Evolutionary conservation across 192 early-diverging fungal genomes (phyloP).

Genomic region (Coemansia sp.): DNA sequence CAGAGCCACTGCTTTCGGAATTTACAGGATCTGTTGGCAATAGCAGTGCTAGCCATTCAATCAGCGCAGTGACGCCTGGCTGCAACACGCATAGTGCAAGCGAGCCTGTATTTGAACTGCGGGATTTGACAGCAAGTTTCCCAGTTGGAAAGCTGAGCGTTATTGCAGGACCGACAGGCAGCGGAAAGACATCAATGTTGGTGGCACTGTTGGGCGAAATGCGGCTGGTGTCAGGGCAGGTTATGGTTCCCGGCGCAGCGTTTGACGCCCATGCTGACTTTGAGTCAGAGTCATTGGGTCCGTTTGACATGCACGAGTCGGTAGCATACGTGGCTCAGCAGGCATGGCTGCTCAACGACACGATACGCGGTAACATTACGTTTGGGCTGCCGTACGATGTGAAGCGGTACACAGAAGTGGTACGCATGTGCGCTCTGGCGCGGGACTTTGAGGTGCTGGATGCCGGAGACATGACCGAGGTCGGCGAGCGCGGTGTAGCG

Average conservation of each 20-base stretch:
- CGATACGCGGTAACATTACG: constrained; percentile 81
- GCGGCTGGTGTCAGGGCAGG: constrained; percentile 33
- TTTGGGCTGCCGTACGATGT: constrained; percentile 79
- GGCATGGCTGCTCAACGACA: constrained; percentile 72
- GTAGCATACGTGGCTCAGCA: constrained; percentile 89
- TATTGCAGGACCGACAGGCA: constrained; percentile 82
- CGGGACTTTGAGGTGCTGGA: constrained; percentile 83
- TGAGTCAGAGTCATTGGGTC: constrained; percentile 13
- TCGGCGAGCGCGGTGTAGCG: constrained; percentile 88
- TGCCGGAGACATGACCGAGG: constrained; percentile 87
- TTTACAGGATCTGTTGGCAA: neutral
- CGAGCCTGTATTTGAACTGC: constrained; percentile 57
- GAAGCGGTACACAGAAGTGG: constrained; percentile 72
- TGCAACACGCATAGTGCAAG: neutral
- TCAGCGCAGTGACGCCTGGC: neutral
- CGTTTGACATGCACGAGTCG: constrained; percentile 29
- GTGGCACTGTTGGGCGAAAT: constrained; percentile 84
- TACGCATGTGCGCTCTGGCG: constrained; percentile 81
- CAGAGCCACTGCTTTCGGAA: constrained; percentile 15
- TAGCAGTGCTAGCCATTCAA: neutral
- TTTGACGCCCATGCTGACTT: constrained; percentile 67
- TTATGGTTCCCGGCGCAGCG: constrained; percentile 39
- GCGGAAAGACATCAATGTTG: constrained; percentile 83
- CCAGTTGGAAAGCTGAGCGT: constrained; percentile 72
- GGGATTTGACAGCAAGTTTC: constrained; percentile 67